Evolutionary conservation across 345 rosid species (phyloP).

Genomic region (Populus nigra): DNA sequence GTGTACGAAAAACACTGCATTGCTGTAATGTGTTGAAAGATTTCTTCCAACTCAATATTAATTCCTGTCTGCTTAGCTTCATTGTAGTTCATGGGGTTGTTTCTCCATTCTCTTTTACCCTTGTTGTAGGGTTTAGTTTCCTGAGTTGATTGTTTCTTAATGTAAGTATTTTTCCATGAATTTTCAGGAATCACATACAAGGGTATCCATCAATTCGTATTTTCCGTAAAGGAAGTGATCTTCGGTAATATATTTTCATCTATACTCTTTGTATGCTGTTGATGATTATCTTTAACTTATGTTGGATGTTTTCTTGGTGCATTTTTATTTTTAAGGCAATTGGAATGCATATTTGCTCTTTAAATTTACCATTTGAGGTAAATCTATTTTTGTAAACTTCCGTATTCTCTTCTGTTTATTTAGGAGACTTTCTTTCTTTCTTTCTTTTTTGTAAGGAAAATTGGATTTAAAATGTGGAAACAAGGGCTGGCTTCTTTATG

Average conservation of each 20-base stretch:
- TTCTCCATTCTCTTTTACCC: neutral
- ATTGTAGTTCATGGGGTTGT: neutral
- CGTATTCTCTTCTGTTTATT: neutral
- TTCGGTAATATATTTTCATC: conserved; percentile 45
- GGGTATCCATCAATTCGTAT: conserved; percentile 98
- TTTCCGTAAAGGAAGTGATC: conserved; percentile 93
- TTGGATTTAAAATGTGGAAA: neutral
- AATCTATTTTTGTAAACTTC: neutral
- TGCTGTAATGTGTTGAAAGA: neutral
- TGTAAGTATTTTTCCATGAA: conserved; percentile 4
- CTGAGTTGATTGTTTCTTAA: neutral
- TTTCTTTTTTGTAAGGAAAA: neutral
- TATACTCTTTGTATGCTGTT: conserved; percentile 12
- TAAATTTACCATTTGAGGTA: neutral
- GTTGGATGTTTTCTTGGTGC: neutral
- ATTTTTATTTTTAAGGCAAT: neutral
- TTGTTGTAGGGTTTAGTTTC: neutral
- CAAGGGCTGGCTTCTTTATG: neutral
- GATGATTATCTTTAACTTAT: neutral
- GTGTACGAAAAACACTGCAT: neutral
- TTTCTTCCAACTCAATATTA: neutral
- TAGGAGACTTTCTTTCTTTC: neutral
- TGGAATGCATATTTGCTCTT: neutral
- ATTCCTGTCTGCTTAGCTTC: neutral
- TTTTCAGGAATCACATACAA: conserved; percentile 85